Conservation (phyloP, 768 basidiomycete genomes). For the Termitomyces sp. region DNA sequence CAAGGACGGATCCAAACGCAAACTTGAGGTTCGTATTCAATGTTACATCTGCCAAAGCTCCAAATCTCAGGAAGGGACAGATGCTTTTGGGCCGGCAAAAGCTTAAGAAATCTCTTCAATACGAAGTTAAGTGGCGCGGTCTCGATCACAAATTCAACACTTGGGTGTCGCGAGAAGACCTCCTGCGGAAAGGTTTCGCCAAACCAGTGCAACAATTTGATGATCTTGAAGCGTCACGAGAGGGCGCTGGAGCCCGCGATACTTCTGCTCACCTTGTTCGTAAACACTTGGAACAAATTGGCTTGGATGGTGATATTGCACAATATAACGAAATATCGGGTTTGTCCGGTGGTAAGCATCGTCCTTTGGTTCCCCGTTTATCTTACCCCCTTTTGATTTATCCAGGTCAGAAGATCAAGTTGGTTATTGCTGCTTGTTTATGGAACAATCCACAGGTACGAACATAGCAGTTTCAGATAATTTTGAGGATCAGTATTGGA, state of each 20-base stretch:
- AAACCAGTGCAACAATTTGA: slow-evolving; percentile 94
- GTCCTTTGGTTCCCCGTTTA: not conserved
- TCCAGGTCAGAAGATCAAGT: slow-evolving; percentile 91
- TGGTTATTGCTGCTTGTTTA: slow-evolving; percentile 89
- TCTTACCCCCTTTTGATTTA: slow-evolving; percentile 1
- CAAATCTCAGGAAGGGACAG: slow-evolving; percentile 28
- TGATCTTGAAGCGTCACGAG: slow-evolving; percentile 91
- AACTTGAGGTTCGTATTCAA: slow-evolving; percentile 67
- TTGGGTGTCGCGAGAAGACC: slow-evolving; percentile 85
- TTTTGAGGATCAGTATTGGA: not conserved
- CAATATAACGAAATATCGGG: slow-evolving; percentile 97
- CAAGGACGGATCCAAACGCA: slow-evolving; percentile 85
- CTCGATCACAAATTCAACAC: slow-evolving; percentile 85
- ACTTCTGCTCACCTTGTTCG: slow-evolving; percentile 77
- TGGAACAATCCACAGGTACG: slow-evolving; percentile 93
- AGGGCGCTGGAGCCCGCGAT: slow-evolving; percentile 90
- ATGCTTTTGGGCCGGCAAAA: slow-evolving; percentile 93
- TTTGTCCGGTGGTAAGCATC: slow-evolving; percentile 73
- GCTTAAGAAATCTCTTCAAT: slow-evolving; percentile 91
- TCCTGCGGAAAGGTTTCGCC: slow-evolving; percentile 80
- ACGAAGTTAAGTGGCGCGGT: slow-evolving; percentile 86
- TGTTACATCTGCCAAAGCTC: not conserved
- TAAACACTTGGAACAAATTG: slow-evolving; percentile 92
- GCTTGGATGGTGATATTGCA: slow-evolving; percentile 94
- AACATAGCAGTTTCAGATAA: not conserved